Conservation (phyloP, 1,139 yeast genomes). For the Candida sanyaensis region DNA sequence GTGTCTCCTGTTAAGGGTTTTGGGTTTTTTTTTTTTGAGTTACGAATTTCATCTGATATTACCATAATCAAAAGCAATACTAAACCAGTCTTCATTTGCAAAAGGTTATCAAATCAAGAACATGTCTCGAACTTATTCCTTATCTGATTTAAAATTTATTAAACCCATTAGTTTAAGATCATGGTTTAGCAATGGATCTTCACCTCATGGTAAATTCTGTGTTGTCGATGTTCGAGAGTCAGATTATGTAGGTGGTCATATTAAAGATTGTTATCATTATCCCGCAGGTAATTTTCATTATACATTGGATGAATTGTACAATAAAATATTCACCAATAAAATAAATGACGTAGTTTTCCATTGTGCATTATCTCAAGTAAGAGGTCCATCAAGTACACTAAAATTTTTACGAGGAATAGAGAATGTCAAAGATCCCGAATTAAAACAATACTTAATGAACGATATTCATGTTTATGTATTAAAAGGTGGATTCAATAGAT, state of each 20-base stretch:
- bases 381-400: slow-evolving; percentile 87
- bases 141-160: slow-evolving; percentile 41
- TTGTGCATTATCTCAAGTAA: slow-evolving; percentile 84
- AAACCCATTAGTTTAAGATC: slow-evolving; percentile 43
- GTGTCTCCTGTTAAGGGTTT: too few species aligned
- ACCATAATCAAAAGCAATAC: too few species aligned
- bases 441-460: slow-evolving; percentile 23
- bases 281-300: slow-evolving; percentile 56
- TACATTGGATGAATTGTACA: slow-evolving; percentile 43
- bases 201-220: slow-evolving; percentile 50
- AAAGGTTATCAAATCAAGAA: not conserved
- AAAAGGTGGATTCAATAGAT: slow-evolving; percentile 79
- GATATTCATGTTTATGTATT: slow-evolving; percentile 66
- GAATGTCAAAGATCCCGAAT: slow-evolving; percentile 31
- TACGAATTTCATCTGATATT: too few species aligned
- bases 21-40: too few species aligned
- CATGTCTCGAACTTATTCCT: slow-evolving; percentile 21
- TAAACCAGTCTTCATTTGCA: too few species aligned
- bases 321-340: slow-evolving; percentile 30
- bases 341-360: slow-evolving; percentile 74
- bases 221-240: slow-evolving; percentile 87
- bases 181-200: slow-evolving; percentile 44
- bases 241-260: slow-evolving; percentile 73
- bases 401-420: slow-evolving; percentile 58
- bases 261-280: slow-evolving; percentile 58